Base-by-base conservation (phyloP, 2,329 filamentous ascomycete genomes). In the Colletotrichum costaricense region DNA sequence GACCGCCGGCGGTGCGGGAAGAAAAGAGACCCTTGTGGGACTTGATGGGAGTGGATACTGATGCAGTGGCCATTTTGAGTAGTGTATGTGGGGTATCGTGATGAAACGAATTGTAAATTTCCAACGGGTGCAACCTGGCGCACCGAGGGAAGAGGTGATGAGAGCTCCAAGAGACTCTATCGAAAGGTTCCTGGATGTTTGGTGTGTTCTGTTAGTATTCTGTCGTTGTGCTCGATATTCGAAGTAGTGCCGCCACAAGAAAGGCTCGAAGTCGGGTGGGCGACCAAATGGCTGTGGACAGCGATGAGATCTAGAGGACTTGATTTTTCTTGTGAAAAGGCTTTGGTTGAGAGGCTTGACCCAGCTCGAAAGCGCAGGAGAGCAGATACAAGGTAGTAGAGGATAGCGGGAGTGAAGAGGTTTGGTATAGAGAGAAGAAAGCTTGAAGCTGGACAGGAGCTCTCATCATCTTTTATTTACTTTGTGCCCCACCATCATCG, bases 11-110 rank as follows among this genome's bases (percentile, higher is more conserved):
- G 82, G 95, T 97, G 83, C 95, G 95, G 78, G 94, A 91, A 78
- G 93, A 95, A 88, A 98, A 98, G 80, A 98, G 90, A 73, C 95
- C 95, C 85, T 93, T 92, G 84, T 98, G 96, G 89, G 94, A 97
- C 90, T 98, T 98, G 82, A 97, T 89, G 74, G 97, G 97, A 74
- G 97, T 98, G 80, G 95, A 94, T 84, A 98, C 91, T 81, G 90
- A 86, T 83, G 93, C 83, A 74, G 86, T 93, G 82, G 96, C 95
- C 96, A 98, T 98, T 82, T 79, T 89, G 84, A 82, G 33, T 62
- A 66, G 79, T 80, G 78, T 79, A 69, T 76, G 77, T 79, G 52
- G 56, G 75, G 74, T 76, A 72, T 78, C 77, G 75, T 80, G 24
- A 81, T 83, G 83, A 82, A 55, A 79, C 75, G 76, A 73, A 79